phyloP scores from a whole-genome alignment of 2,329 filamentous ascomycete genomes.

The Tolypocladium endophyticum region DNA sequence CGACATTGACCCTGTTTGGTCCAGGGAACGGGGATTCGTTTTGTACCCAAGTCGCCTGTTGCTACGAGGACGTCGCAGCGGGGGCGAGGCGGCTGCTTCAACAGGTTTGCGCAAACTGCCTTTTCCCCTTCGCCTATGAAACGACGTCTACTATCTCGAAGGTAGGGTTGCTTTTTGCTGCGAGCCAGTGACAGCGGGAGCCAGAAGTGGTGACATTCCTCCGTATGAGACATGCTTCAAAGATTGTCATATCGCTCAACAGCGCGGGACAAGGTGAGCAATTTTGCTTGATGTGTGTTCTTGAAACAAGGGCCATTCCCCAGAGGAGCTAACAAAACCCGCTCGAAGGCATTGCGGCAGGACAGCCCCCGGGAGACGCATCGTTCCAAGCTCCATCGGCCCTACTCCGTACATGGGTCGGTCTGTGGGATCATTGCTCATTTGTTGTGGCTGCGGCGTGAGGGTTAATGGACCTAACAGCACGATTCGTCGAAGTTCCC shows the following conservation, averaged over 20 bases:
- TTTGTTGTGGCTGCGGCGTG: not conserved
- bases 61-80: not conserved
- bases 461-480: not conserved
- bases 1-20: too few relatives aligned
- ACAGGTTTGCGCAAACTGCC: not conserved
- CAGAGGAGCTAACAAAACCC: not conserved
- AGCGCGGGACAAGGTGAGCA: not conserved
- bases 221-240: constrained; percentile 1
- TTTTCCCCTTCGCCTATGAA: not conserved
- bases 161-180: constrained; percentile 1
- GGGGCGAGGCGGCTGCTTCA: not conserved
- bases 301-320: constrained; percentile 1
- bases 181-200: not conserved
- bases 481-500: not conserved
- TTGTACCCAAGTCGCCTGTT: not conserved
- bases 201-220: constrained; percentile 2
- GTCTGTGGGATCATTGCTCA: not conserved
- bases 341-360: not conserved
- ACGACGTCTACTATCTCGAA: not conserved
- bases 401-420: not conserved
- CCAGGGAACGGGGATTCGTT: not conserved
- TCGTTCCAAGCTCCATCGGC: not conserved
- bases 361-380: not conserved
- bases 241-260: not conserved
- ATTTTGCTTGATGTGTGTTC: not conserved